Conservation (phyloP, 2,329 filamentous ascomycete genomes). For the Delphinella strobiligena region DNA sequence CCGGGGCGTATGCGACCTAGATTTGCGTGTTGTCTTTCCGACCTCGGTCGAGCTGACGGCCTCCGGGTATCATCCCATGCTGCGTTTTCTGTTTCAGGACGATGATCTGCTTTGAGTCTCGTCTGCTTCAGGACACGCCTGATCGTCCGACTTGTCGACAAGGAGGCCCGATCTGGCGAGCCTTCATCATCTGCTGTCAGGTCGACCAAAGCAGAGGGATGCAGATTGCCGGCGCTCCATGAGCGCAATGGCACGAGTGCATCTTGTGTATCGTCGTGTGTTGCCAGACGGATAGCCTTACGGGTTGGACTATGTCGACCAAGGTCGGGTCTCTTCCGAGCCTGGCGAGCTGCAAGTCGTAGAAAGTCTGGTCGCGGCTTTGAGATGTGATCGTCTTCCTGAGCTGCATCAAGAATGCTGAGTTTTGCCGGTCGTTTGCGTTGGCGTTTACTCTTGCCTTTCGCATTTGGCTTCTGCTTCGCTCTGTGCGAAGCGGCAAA, state of each 20-base stretch:
- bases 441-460: not conserved
- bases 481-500: not conserved
- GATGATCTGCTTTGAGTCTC: not conserved
- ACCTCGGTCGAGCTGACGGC: too few relatives aligned
- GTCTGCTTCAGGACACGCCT: not conserved
- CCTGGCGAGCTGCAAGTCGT: constrained; percentile 41
- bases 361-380: constrained; percentile 40
- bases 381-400: constrained; percentile 14
- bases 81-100: not conserved
- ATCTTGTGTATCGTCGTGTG: constrained; percentile 42
- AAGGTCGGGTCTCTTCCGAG: constrained; percentile 33
- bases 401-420: constrained; percentile 39
- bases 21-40: too few relatives aligned
- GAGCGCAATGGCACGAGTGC: constrained; percentile 36
- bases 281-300: constrained; percentile 42
- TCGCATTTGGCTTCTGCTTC: constrained; percentile 3
- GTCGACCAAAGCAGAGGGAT: not conserved
- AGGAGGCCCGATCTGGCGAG: not conserved
- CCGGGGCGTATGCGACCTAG: constrained; percentile 5
- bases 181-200: not conserved
- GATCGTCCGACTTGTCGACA: not conserved
- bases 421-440: constrained; percentile 18
- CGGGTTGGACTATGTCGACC: constrained; percentile 39
- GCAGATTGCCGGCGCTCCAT: constrained; percentile 36
- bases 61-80: too few relatives aligned